These are phyloP conservation scores for Salix exigua DNA, from an alignment of 345 rosid species.

Conservation along the genomic window DNA sequence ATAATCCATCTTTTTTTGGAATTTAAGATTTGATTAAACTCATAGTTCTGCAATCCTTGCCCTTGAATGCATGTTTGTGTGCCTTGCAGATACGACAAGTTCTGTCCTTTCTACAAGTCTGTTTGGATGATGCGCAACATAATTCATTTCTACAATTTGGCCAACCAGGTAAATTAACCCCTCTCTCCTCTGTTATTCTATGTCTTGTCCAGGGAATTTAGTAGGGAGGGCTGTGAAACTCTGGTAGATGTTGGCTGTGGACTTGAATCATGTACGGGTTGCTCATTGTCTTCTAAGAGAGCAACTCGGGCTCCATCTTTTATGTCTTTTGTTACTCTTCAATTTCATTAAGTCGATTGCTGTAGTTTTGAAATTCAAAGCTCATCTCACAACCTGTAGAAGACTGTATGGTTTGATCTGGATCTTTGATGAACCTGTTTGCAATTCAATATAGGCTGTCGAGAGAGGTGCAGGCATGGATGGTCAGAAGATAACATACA, in stretches of 20 bases:
- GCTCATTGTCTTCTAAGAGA: neutral
- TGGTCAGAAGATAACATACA: slow-evolving; percentile 92
- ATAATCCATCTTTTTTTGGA: neutral
- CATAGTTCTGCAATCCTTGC: neutral
- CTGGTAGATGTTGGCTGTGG: too few relatives aligned
- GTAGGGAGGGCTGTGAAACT: neutral
- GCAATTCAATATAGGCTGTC: slow-evolving; percentile 60
- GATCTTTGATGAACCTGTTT: neutral
- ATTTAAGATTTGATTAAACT: neutral
- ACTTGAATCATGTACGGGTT: neutral
- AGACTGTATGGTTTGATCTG: neutral
- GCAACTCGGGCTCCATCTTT: neutral
- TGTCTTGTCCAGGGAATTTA: neutral
- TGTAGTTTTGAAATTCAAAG: neutral
- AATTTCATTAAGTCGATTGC: neutral
- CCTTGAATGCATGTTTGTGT: slow-evolving; percentile 4
- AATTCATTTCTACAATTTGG: slow-evolving; percentile 85
- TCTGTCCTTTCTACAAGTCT: slow-evolving; percentile 98
- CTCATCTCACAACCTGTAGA: neutral
- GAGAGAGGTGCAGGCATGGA: slow-evolving; percentile 99
- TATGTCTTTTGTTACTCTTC: neutral
- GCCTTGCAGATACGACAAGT: slow-evolving; percentile 78
- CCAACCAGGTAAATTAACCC: slow-evolving; percentile 71
- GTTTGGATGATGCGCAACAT: slow-evolving; percentile 99
- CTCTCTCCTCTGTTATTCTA: neutral